Base-by-base conservation (phyloP, 495 filamentous ascomycete genomes). In the Penicillium steckii region DNA sequence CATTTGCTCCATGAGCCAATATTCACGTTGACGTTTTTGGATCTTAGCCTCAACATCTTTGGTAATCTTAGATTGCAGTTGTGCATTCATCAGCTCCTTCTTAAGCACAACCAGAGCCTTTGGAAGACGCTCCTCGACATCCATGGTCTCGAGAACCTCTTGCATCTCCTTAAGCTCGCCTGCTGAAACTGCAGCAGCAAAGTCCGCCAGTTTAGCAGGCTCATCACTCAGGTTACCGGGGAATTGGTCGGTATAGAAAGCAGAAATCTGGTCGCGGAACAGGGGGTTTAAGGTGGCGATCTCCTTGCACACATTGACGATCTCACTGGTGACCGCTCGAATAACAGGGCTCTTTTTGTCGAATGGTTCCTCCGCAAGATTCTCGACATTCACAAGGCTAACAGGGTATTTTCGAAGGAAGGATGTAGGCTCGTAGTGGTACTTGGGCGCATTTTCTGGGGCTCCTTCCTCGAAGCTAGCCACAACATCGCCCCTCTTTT, bases 1-100 rank as follows among this genome's bases (percentile, higher is more conserved):
- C 92, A 97, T 95, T 63, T 99, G 95, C 68, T 99, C 94, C 90
- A 94, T 93, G 17, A 99, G 75, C 90, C 90, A 99, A 74, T 99
- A 99, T 62, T 99, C 95, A 24, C 94, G 85, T 65, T 99, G 94
- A 9, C 94, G 86, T 73, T 97, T 97, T 60, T 95, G 92, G 51
- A 99, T 99, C 73, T 96, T 96, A 54, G 80, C 87, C 68, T 99
- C 95, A 19, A 99, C 94, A 64, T 99, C 94, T 72, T 96, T 97
- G 37, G 90, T 90, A 40, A 99, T 99, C 77, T 97, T 97, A 24
- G 87, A 90, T 61, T 96, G 92, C 4, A 99, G 80, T 65, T 99
- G 89, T 3, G 94, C 94, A 52, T 97, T 99, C 85, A 96, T 95
- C 35, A 95, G 80, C 69, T 99, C 95, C 62, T 97, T 97, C 74